Evolutionary conservation across 306 rosid genomes (phyloP).

Genomic region (Adenanthera pavonina): DNA sequence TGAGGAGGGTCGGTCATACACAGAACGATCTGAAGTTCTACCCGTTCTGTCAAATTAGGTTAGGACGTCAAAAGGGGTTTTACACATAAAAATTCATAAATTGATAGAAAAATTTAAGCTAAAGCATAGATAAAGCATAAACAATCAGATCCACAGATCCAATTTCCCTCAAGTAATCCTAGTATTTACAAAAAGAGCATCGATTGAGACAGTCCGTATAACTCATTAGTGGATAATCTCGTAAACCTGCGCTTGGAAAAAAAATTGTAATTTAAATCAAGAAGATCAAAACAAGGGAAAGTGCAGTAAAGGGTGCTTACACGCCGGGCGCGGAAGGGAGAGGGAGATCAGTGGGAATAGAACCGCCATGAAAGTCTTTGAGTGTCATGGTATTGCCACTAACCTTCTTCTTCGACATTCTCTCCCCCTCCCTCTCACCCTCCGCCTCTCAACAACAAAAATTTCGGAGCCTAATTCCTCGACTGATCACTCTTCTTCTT

Average conservation of each 20-base stretch:
- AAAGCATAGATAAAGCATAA: background rate
- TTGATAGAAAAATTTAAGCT: conserved; percentile 2
- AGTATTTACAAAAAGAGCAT: background rate
- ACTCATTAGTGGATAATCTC: conserved; percentile 16
- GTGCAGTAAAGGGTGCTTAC: conserved; percentile 54
- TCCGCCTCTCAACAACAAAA: background rate
- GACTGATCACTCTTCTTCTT: background rate
- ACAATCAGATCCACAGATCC: conserved; percentile 39
- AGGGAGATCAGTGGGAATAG: conserved; percentile 94
- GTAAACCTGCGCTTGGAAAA: conserved; percentile 1
- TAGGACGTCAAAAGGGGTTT: conserved; percentile 10
- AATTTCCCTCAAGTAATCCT: conserved; percentile 24
- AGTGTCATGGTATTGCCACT: conserved; percentile 96
- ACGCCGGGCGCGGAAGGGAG: conserved; percentile 98
- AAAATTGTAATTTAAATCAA: background rate
- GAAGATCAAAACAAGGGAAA: background rate
- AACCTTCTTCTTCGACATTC: conserved; percentile 97
- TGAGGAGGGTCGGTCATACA: conserved; percentile 68
- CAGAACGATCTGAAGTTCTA: conserved; percentile 77
- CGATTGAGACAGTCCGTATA: background rate
- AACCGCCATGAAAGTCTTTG: conserved; percentile 97
- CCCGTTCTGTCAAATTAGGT: conserved; percentile 49
- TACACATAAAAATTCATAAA: conserved; percentile 43
- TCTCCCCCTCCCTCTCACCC: conserved; percentile 40
- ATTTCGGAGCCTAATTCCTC: conserved; percentile 14